Evolutionary conservation across 192 early-diverging fungal genomes (phyloP).

Genomic region (Entrophospora sp.): DNA sequence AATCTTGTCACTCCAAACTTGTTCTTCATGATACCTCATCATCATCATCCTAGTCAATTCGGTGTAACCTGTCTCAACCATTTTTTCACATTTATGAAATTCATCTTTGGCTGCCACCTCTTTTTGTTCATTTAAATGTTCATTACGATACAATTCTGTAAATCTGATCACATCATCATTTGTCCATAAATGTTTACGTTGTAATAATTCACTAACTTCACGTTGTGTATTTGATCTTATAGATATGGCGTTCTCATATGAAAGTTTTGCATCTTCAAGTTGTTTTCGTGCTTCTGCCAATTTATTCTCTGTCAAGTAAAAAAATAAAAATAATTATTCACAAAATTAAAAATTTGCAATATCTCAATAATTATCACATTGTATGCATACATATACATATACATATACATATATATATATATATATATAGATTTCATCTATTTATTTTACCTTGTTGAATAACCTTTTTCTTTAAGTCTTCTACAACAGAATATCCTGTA

Average conservation of each 20-base stretch:
- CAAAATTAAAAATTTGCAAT: not conserved
- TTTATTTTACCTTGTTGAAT: conserved; percentile 47
- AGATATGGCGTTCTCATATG: conserved; percentile 49
- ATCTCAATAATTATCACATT: not conserved
- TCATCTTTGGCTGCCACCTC: conserved; percentile 37
- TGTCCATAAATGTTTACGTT: conserved; percentile 70
- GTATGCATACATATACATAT: too few species aligned
- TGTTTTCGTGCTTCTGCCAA: conserved; percentile 41
- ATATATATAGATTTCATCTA: too few species aligned
- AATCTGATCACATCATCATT: conserved; percentile 67
- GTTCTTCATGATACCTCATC: conserved; percentile 74
- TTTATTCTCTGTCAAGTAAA: conserved; percentile 18
- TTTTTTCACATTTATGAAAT: conserved; percentile 45
- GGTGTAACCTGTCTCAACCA: conserved; percentile 56
- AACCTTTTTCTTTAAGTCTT: conserved; percentile 56
- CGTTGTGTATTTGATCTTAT: conserved; percentile 55
- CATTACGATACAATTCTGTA: conserved; percentile 63
- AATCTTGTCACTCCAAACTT: conserved; percentile 83
- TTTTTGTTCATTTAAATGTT: conserved; percentile 52
- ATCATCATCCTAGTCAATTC: conserved; percentile 59
- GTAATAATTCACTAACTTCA: conserved; percentile 67
- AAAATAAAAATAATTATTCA: not conserved
- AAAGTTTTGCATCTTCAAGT: conserved; percentile 39
- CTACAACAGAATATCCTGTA: conserved; percentile 63
- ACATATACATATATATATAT: too few species aligned